Base-by-base conservation (phyloP, 139 green algal species). In the Auxenochlorella protothecoides region DNA sequence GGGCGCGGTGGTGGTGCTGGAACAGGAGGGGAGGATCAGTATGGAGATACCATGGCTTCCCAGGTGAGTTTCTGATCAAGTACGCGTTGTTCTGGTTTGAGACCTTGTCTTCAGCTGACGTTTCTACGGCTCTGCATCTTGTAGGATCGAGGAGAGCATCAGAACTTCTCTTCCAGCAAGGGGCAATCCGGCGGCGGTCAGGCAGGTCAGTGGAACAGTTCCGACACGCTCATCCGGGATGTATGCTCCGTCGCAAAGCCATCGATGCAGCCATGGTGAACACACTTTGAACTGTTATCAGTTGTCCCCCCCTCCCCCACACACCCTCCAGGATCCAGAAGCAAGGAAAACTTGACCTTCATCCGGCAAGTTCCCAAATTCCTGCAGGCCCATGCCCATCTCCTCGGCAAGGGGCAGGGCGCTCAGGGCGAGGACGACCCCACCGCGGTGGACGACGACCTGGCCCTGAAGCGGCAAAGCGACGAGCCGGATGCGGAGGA, bases 351-450 rank as follows among this genome's bases (percentile, higher is more conserved):
- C 64, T 59, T 90, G 1, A 69, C 55, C 3, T 90, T 81, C 68
- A 57, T 83, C 9, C 73, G 83, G 3, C 80, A 89, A 11, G 74
- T 90, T 13, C 88, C 88, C 57, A 93, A 92, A 72, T 93, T 93
- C 64, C 75, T 93, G 60, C 84, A 93, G 67, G 72, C 78, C 51
- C 90, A 93, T 70, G 72, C 81, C 15, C 85, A 93, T 77, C 70
- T 93, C 69, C 69, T 93, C 54, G 79, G 81, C 15, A 74, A 68
- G 14, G 52, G 63, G 51, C 65, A 44, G 27, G 27, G 27, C 27
- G 27, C 11, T 3, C 69, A 69, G 71, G 70, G 77, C 56, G 68
- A 81, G 62, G 56, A 79, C 4, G 59, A 67, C 54, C 56, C 68
- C 8, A 53, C 60, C 15, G 59, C 62, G 59, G 62, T 66, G 12